These are phyloP conservation scores for Rhizopus sp. DNA, from an alignment of 371 early-diverging fungal genomes.

Conservation along the genomic window DNA sequence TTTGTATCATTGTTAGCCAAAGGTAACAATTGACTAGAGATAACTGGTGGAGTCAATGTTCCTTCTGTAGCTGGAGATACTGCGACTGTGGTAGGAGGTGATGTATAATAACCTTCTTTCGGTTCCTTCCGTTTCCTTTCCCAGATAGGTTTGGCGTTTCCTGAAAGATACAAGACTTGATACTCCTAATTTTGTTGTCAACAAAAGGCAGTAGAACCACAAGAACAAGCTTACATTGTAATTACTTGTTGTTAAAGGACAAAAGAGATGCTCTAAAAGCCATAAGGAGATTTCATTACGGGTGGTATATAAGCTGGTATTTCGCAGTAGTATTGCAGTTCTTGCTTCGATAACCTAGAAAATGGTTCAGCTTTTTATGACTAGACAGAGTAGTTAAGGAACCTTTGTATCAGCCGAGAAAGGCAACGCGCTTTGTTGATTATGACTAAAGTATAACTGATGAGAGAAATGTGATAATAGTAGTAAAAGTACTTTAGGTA, in stretches of 20 bases:
- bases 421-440: no score
- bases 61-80: constrained; percentile 6
- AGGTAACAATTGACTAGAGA: background rate
- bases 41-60: constrained; percentile 1
- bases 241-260: constrained; percentile 18
- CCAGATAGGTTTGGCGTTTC: constrained; percentile 20
- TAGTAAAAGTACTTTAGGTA: background rate
- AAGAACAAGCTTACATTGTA: constrained; percentile 18
- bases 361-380: background rate
- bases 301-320: constrained; percentile 3
- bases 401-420: no score
- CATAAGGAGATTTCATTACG: constrained; percentile 24
- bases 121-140: constrained; percentile 24
- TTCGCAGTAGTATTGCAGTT: constrained; percentile 23
- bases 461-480: no score
- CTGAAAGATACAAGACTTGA: constrained; percentile 20
- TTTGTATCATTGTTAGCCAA: background rate
- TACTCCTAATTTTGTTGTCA: constrained; percentile 15
- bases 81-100: background rate
- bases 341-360: constrained; percentile 21
- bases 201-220: background rate
- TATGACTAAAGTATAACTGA: no score
- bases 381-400: background rate
- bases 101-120: constrained; percentile 7
- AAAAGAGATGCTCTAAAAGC: constrained; percentile 27